Conservation (phyloP, 2,329 filamentous ascomycete species). For the Ophiostoma perfectum region DNA sequence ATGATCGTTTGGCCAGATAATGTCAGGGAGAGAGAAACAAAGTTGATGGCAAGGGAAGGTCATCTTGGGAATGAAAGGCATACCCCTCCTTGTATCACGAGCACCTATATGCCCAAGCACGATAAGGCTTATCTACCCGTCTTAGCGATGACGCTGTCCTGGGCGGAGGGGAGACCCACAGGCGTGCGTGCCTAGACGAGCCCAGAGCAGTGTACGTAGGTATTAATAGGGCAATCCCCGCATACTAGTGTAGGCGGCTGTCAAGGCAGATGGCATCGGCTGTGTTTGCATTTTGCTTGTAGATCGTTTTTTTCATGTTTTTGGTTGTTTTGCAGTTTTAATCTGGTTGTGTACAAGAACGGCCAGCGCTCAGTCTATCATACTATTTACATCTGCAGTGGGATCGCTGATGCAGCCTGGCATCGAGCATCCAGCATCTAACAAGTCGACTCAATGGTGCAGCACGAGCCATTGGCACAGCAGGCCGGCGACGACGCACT, state of each 20-base stretch:
- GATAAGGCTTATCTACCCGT: background rate
- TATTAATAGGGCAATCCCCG: background rate
- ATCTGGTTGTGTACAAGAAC: no score
- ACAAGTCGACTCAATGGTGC: conserved; percentile 3
- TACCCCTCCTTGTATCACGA: conserved; percentile 1
- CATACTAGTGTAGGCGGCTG: background rate
- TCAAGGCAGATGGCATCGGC: no score
- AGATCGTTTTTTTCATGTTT: no score
- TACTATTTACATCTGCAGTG: no score
- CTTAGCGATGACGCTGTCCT: conserved; percentile 9
- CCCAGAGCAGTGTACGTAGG: background rate
- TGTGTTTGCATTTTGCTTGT: background rate
- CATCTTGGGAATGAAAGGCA: no score
- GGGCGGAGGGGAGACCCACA: conserved; percentile 6
- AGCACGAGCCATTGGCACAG: conserved; percentile 16
- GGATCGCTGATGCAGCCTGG: no score
- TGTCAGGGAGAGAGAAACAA: no score
- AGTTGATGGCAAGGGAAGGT: no score
- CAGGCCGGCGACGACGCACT: conserved; percentile 7
- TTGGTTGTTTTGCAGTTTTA: no score
- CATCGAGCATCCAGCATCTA: background rate
- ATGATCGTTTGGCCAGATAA: no score
- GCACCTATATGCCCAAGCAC: background rate
- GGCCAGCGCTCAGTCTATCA: background rate
- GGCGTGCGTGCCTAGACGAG: background rate